These are phyloP conservation scores for Cystobasidium onofrii DNA, from an alignment of 768 basidiomycete species.

Conservation along the genomic window DNA sequence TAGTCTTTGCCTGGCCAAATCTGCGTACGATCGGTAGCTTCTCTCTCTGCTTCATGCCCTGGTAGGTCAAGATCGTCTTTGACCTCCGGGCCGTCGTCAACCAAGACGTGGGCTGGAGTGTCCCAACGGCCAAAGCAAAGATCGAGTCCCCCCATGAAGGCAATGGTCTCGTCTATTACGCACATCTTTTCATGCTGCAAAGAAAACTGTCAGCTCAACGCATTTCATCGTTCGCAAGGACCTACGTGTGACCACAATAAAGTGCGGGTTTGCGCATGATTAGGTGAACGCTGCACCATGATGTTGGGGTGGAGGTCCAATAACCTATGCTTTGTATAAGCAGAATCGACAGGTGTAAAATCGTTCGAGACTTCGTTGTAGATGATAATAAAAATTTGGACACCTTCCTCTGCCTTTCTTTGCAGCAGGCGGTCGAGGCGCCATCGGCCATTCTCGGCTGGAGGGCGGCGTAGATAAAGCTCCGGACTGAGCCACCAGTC, in stretches of 20 bases:
- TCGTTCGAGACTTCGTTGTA: constrained; percentile 83
- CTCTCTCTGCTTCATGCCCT: constrained; percentile 49
- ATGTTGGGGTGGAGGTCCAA: constrained; percentile 78
- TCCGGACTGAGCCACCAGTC: constrained; percentile 93
- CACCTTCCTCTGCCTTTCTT: constrained; percentile 85
- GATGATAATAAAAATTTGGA: constrained; percentile 89
- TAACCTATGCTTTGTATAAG: constrained; percentile 79
- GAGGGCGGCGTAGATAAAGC: constrained; percentile 70
- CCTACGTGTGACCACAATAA: constrained; percentile 97
- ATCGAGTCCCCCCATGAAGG: constrained; percentile 96
- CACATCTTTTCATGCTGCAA: constrained; percentile 81
- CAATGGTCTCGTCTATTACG: constrained; percentile 92
- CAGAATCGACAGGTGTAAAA: constrained; percentile 57
- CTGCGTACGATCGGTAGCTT: constrained; percentile 8
- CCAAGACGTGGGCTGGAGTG: constrained; percentile 80
- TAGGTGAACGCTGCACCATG: constrained; percentile 81
- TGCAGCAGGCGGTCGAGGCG: constrained; percentile 77
- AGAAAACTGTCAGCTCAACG: constrained; percentile 47
- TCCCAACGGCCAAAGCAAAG: constrained; percentile 95
- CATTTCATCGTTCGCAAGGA: neutral
- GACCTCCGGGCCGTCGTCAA: constrained; percentile 59
- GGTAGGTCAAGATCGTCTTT: constrained; percentile 50
- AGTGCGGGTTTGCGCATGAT: constrained; percentile 92
- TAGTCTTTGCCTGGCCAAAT: constrained; percentile 73
- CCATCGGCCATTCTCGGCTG: constrained; percentile 61